Conservation (phyloP, 2,329 filamentous ascomycete genomes). For the Trichoderma lentiforme region DNA sequence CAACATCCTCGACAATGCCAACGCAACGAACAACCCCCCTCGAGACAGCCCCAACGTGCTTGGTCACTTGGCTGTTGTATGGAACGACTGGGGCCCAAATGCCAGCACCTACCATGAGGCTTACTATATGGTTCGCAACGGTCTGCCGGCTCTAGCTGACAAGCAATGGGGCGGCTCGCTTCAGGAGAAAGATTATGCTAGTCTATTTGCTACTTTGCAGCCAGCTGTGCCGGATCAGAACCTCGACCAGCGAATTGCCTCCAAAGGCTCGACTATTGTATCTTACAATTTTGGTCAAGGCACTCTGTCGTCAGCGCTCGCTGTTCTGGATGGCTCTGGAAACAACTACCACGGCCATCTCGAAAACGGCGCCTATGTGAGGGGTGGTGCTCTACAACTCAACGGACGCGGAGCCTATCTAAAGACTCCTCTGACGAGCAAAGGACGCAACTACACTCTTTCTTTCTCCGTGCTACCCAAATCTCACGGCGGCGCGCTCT, state of each 20-base stretch:
- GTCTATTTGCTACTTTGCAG: constrained; percentile 22
- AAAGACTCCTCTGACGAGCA: constrained; percentile 47
- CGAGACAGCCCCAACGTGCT: constrained; percentile 20
- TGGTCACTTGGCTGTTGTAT: constrained; percentile 24
- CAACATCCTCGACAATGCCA: constrained; percentile 24
- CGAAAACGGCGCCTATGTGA: constrained; percentile 30
- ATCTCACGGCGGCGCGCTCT: constrained; percentile 16
- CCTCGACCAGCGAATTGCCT: constrained; percentile 23
- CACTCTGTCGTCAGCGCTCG: constrained; percentile 25
- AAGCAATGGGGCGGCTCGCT: constrained; percentile 27
- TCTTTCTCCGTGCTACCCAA: constrained; percentile 38
- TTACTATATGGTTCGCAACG: constrained; percentile 24
- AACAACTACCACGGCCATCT: constrained; percentile 22
- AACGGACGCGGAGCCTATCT: constrained; percentile 37
- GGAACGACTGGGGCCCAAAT: constrained; percentile 27
- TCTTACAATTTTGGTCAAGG: constrained; percentile 25
- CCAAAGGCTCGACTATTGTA: constrained; percentile 20
- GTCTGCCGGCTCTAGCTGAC: constrained; percentile 24
- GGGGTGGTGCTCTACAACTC: constrained; percentile 30
- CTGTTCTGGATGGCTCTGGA: constrained; percentile 22
- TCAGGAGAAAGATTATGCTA: constrained; percentile 17
- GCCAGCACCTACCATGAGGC: constrained; percentile 25
- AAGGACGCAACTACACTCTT: constrained; percentile 56
- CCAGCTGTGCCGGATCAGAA: constrained; percentile 25
- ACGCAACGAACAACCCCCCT: constrained; percentile 23